phyloP scores from a whole-genome alignment of 1,284 basidiomycete species.

The Apiotrichum domesticum region DNA sequence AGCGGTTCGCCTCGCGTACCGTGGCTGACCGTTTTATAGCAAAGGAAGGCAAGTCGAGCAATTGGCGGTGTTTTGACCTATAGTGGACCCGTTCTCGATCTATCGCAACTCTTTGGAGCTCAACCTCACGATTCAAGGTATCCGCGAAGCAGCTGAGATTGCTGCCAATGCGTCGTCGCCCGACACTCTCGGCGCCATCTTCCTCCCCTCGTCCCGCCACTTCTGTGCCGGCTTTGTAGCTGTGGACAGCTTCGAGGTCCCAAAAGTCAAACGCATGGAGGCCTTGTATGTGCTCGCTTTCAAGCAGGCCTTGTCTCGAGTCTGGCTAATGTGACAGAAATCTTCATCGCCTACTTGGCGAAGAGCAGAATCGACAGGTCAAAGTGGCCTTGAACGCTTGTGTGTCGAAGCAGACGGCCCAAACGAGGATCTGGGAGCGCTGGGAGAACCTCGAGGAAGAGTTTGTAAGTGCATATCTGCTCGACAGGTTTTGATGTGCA shows the following conservation, averaged over 20 bases:
- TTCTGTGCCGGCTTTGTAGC: not conserved
- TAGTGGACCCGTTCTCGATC: not conserved
- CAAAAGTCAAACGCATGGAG: not conserved
- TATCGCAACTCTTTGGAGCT: not conserved
- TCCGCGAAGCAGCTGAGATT: not conserved
- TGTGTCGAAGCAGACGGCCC: not conserved
- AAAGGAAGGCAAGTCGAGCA: not conserved
- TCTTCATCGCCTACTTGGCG: not conserved
- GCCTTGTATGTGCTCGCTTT: not conserved
- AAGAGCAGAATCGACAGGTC: not conserved
- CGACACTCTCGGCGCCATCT: not conserved
- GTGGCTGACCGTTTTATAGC: not conserved
- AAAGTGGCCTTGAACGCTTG: not conserved
- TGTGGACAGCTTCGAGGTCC: not conserved
- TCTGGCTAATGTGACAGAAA: not conserved
- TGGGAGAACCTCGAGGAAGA: not conserved
- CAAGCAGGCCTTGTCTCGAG: not conserved
- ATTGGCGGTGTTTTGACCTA: not conserved
- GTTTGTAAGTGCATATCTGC: too few species aligned
- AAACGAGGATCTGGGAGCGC: not conserved
- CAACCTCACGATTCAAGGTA: not conserved
- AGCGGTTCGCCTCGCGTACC: not conserved
- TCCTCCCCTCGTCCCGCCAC: conserved; percentile 3
- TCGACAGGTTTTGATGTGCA: not conserved
- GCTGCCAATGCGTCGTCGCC: not conserved